phyloP scores from a whole-genome alignment of 306 rosid genomes.

The Lotus japonicus region DNA sequence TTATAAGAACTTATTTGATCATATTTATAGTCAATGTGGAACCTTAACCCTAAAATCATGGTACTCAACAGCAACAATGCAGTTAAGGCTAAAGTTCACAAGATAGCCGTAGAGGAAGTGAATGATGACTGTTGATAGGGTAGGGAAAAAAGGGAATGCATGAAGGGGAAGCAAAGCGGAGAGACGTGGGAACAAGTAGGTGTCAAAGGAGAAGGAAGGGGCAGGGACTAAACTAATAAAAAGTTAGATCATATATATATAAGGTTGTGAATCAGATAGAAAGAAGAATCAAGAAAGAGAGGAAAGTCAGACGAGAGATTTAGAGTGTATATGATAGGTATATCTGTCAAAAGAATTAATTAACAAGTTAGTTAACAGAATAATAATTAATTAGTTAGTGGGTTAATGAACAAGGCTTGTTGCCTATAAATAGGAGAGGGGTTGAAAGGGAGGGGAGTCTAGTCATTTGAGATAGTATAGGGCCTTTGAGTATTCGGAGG shows the following conservation, averaged over 20 bases:
- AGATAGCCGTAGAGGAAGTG: background rate
- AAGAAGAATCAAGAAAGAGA: background rate
- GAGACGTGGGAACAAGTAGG: background rate
- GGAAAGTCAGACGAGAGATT: background rate
- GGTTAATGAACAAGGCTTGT: too few species aligned
- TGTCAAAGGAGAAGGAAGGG: background rate
- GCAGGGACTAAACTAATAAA: background rate
- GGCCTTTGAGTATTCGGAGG: too few species aligned
- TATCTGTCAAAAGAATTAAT: too few species aligned
- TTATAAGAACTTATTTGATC: too few species aligned
- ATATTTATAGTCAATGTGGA: too few species aligned
- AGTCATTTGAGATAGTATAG: too few species aligned
- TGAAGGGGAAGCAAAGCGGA: background rate
- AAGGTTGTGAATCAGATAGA: background rate
- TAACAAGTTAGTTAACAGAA: too few species aligned
- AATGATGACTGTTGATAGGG: background rate
- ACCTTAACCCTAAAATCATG: background rate
- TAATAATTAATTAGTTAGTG: too few species aligned
- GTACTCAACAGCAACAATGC: background rate
- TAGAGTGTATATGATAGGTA: background rate
- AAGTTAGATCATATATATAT: background rate
- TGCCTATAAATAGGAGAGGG: too few species aligned
- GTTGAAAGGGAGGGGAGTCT: too few species aligned
- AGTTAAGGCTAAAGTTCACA: background rate
- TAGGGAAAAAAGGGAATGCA: background rate